phyloP scores from a whole-genome alignment of 2,329 filamentous ascomycete species.

The Fusarium camptoceras region DNA sequence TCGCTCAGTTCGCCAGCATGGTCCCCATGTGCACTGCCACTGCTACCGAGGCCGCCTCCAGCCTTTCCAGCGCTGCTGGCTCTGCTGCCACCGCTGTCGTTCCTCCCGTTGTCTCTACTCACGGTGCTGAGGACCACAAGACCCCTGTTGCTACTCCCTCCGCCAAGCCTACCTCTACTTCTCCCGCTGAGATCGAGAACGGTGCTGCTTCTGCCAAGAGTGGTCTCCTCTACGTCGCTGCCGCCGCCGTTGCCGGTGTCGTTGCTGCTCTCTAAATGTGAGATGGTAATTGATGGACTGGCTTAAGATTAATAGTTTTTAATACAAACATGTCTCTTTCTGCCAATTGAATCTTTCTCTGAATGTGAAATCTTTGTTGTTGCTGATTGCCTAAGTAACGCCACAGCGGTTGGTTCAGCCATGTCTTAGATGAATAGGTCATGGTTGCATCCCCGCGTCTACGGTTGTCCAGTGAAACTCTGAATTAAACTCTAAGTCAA shows the following conservation, averaged over 20 bases:
- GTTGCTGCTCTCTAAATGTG: slow-evolving; percentile 47
- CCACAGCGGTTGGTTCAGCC: slow-evolving; percentile 2
- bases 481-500: neutral
- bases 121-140: slow-evolving; percentile 16
- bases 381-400: neutral
- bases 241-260: slow-evolving; percentile 48
- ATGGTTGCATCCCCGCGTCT: neutral
- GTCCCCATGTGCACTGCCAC: slow-evolving; percentile 43
- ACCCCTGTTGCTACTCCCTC: slow-evolving; percentile 10
- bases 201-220: slow-evolving; percentile 43
- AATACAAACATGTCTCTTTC: slow-evolving; percentile 22
- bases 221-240: slow-evolving; percentile 48
- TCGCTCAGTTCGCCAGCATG: slow-evolving; percentile 32
- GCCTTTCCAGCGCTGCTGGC: neutral
- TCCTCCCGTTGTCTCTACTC: neutral
- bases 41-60: neutral
- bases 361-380: neutral
- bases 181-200: slow-evolving; percentile 18
- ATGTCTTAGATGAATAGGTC: neutral
- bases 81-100: neutral
- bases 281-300: neutral
- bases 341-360: neutral
- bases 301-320: slow-evolving; percentile 26
- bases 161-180: slow-evolving; percentile 9
- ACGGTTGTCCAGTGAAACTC: neutral